Evolutionary conservation across 2,329 filamentous ascomycete genomes (phyloP), one percentile per base, ranked within the genome.

Genomic region (Harringtonia aguacate): DNA sequence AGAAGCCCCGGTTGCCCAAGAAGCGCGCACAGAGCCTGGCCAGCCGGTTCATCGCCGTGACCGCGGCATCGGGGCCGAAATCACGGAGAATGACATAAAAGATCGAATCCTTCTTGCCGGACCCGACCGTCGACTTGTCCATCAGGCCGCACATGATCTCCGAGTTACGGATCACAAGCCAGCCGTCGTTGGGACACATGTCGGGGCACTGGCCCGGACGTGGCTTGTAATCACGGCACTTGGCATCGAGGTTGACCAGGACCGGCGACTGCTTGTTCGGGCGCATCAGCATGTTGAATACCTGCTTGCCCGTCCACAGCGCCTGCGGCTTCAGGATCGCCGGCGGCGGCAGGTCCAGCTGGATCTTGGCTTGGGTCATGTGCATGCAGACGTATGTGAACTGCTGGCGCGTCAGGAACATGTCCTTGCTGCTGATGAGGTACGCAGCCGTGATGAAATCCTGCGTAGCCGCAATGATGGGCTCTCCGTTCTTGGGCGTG

Each of bases 381-480:
- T 89, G 92, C 61, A 86, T 83, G 59, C 89, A 94, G 35, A 95
- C 77, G 53, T 94, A 89, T 3, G 84, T 82, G 57, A 98, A 98
- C 0, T 84, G 81, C 54, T 83, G 84, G 42, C 90, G 80, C 55
- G 94, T 87, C 56, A 85, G 95, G 63, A 98, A 97, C 45, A 81
- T 78, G 59, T 97, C 90, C 59, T 97, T 97, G 62, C 81, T 85
- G 55, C 87, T 95, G 22, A 97, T 70, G 4, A 97, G 67, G 58
- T 88, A 98, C 0, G 92, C 86, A 4, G 89, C 89, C 22, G 90
- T 97, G 55, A 98, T 97, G 66, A 98, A 98, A 71, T 98, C 92
- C 58, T 98, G 92, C 27, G 94, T 98, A n/a, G 92, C 90, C 17
- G 89, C 88, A 66, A 98, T 97, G 55, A 98, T 94, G 2, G 92